Percentiles rank a stretch among this genome's conserved stretches.
phyloP scores from a whole-genome alignment of 2,329 filamentous ascomycete genomes.

The Acrocalymma vagum region DNA sequence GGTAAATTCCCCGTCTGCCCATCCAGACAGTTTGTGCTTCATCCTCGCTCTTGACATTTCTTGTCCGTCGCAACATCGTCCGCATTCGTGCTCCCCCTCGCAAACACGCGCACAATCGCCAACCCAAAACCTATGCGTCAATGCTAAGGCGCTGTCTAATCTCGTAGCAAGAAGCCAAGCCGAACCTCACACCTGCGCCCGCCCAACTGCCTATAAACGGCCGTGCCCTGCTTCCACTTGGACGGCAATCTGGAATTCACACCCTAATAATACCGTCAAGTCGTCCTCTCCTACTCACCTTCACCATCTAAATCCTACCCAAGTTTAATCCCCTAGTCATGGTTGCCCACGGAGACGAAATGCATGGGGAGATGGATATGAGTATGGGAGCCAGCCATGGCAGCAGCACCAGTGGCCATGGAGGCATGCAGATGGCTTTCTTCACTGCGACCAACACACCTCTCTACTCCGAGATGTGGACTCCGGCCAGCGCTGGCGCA shows the following conservation, averaged over 20 bases:
- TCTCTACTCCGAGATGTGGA: slow-evolving; percentile 76
- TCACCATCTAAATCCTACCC: slow-evolving; percentile 3
- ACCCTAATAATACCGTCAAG: slow-evolving; percentile 15
- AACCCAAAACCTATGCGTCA: slow-evolving; percentile 30
- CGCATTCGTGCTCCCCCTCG: slow-evolving; percentile 33
- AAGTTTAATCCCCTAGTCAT: slow-evolving; percentile 22
- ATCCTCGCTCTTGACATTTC: slow-evolving; percentile 36
- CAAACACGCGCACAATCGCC: slow-evolving; percentile 20
- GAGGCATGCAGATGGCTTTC: slow-evolving; percentile 73
- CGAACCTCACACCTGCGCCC: slow-evolving; percentile 14
- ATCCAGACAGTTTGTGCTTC: slow-evolving; percentile 40
- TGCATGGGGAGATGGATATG: slow-evolving; percentile 24
- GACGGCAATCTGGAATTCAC: slow-evolving; percentile 42
- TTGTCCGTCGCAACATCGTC: slow-evolving; percentile 42
- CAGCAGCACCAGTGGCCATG: slow-evolving; percentile 22
- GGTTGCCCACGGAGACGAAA: slow-evolving; percentile 42
- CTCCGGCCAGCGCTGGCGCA: slow-evolving; percentile 71
- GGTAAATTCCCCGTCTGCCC: slow-evolving; percentile 11
- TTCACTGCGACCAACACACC: slow-evolving; percentile 69
- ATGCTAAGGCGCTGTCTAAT: slow-evolving; percentile 28
- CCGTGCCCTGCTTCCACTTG: slow-evolving; percentile 15
- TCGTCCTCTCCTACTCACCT: slow-evolving; percentile 4
- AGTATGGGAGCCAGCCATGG: slow-evolving; percentile 29
- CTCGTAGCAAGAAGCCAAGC: slow-evolving; percentile 23
- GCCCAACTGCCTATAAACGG: slow-evolving; percentile 28